Evolutionary conservation across 1,139 yeast genomes (phyloP).

Genomic region (Yamadazyma conglobata): DNA sequence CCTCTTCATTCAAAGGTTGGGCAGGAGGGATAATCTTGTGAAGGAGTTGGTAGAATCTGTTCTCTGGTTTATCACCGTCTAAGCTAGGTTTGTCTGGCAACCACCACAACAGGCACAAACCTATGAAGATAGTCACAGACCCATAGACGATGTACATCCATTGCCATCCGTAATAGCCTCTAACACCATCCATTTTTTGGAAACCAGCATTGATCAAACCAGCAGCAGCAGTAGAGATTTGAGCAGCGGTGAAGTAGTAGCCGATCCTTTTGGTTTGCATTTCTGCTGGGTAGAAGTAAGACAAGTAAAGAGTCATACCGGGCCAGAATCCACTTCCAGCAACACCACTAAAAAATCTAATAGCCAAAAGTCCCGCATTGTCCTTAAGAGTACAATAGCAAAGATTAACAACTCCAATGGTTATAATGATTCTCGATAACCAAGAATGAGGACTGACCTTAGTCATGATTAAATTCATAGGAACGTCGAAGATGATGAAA

Average conservation of each 20-base stretch:
- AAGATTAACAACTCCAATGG: constrained; percentile 73
- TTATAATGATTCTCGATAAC: constrained; percentile 73
- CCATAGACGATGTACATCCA: constrained; percentile 86
- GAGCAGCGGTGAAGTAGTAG: constrained; percentile 89
- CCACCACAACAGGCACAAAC: constrained; percentile 74
- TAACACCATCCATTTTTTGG: constrained; percentile 71
- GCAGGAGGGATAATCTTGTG: constrained; percentile 31
- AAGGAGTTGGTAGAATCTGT: constrained; percentile 18
- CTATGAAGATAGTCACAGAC: constrained; percentile 61
- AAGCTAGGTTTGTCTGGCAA: constrained; percentile 65
- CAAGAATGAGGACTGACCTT: constrained; percentile 78
- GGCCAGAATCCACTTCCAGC: constrained; percentile 96
- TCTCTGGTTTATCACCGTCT: constrained; percentile 11
- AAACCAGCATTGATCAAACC: constrained; percentile 86
- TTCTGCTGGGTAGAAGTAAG: constrained; percentile 83
- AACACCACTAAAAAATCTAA: constrained; percentile 71
- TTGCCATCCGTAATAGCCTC: constrained; percentile 80
- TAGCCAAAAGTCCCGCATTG: constrained; percentile 62
- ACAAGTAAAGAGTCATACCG: constrained; percentile 80
- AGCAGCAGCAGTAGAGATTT: constrained; percentile 79
- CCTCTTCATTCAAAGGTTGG: constrained; percentile 53
- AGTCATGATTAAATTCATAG: constrained; percentile 87
- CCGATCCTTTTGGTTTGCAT: constrained; percentile 79
- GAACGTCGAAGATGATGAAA: constrained; percentile 77
- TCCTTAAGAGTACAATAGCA: constrained; percentile 62